phyloP scores from a whole-genome alignment of 257 asterid species.

The Solanum pinnatisectum region DNA sequence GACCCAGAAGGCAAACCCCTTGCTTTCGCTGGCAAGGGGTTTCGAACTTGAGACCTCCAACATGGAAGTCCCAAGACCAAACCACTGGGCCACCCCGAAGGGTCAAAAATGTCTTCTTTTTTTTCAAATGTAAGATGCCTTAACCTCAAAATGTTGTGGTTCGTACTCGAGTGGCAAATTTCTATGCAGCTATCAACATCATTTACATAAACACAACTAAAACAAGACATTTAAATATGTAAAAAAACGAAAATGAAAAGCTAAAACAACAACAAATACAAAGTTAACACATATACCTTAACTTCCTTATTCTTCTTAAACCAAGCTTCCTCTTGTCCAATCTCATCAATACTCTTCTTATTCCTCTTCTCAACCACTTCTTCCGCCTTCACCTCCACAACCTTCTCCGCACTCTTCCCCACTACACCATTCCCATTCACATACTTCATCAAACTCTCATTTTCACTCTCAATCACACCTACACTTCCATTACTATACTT shows the following conservation, averaged over 20 bases:
- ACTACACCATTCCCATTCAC: constrained; percentile 25
- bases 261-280: background rate
- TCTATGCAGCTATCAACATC: background rate
- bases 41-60: no score
- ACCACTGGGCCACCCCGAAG: no score
- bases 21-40: no score
- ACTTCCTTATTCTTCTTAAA: constrained; percentile 44
- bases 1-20: no score
- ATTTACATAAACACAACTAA: background rate
- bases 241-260: background rate
- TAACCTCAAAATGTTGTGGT: background rate
- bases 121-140: background rate
- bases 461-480: constrained; percentile 13
- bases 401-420: constrained; percentile 7
- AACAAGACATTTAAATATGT: background rate
- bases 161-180: background rate
- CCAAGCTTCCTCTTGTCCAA: constrained; percentile 94
- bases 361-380: constrained; percentile 15
- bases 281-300: constrained; percentile 37
- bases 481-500: constrained; percentile 49
- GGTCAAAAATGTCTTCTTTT: background rate
- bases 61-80: no score
- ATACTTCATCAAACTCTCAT: constrained; percentile 37
- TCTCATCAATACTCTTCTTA: constrained; percentile 61
- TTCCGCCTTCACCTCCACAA: constrained; percentile 23